Evolutionary conservation across 2,329 filamentous ascomycete species (phyloP), one percentile per base, ranked within the genome.

Genomic region (Plectosphaerella sp.): DNA sequence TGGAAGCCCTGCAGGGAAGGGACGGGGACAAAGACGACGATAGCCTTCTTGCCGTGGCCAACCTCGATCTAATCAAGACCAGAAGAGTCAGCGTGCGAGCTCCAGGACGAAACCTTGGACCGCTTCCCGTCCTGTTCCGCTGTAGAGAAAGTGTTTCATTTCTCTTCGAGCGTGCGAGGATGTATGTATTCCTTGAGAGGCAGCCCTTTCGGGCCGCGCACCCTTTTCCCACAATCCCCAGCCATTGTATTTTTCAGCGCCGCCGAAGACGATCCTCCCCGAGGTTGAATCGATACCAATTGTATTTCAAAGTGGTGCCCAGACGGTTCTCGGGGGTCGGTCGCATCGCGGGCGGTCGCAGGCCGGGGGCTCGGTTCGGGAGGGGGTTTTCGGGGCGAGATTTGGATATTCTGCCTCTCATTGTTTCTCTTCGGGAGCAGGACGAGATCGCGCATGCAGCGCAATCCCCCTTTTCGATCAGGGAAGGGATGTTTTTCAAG

Each of bases 21-120:
- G 77, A 99, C 94, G 76, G 94, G 94, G 85, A 99, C 94, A 89
- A 99, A 99, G 89, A 99, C 96, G 85, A 96, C 93, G 83, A 99
- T 94, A 74, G 94, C 94, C 89, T 97, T 99, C 87, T 96, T 96
- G 87, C 94, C 94, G 84, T 97, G 92, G 84, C 94, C 94, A 82
- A 97, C 93, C 85, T 99, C 94, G 84, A 99, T 94, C 94, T 99
- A 80, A 70, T 74, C 62, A 67, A 82, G 80, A 84, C 77, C 75
- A 49, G 63, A 64, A 77, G 80, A 86, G 80, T 87, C 83, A 87
- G 84, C 84, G 83, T 84, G 83, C 84, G 83, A 87, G 80, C 83
- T 87, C 83, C 83, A 84, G 80, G 81, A 82, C 70, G 71, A 75
- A 76, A 77, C 79, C 80, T 78, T 86, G 83, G 83, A 86, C 83